Base-by-base conservation (phyloP, 495 filamentous ascomycete genomes). In the Bacidia gigantensis region DNA sequence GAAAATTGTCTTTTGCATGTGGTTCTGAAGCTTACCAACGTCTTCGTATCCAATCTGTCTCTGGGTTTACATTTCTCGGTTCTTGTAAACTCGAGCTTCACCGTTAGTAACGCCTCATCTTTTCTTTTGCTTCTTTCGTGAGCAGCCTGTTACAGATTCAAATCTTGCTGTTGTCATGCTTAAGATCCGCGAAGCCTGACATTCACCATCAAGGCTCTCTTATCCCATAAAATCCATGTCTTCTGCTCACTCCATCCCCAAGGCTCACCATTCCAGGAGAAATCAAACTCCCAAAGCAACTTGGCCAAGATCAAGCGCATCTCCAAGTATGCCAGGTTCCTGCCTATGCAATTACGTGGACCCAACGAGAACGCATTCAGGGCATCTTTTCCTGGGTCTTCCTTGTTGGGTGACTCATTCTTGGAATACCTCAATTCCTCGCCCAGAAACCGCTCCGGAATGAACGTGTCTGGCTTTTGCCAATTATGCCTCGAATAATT, bases 281-380 rank as follows among this genome's bases (percentile, higher is more conserved):
- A 55, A 48, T 80, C 74, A 58, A 78, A 79, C 26, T 63, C 56
- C 67, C 68, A 79, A 1, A 79, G 40, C 11, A 79, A 45, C 38
- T 74, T 74, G 11, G 72, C 63, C 0, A 78, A 54, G 26, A 76
- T 67, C 0, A 79, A 53, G 5, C 75, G 64, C 67, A 78, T 70
- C 56, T 80, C 76, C 1, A 71, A 68, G 55, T 71, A 71, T 0
- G 76, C 77, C 11, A 81, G 65, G 25, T 60, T 68, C 46, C 65
- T 60, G 11, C 68, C 68, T 3, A 69, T 41, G 49, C 68, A 71
- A 44, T 63, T 66, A n/a, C 62, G 60, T 11, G 68, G 66, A n/a
- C 68, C 68, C 21, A 62, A 58, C 2, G 67, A 69, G 43, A 69
- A 71, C 3, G 68, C 66, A 48, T 67, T 59, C 41, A 69, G 65